These are phyloP conservation scores for Boletus fagicola DNA, from an alignment of 768 basidiomycete species.

Conservation along the genomic window DNA sequence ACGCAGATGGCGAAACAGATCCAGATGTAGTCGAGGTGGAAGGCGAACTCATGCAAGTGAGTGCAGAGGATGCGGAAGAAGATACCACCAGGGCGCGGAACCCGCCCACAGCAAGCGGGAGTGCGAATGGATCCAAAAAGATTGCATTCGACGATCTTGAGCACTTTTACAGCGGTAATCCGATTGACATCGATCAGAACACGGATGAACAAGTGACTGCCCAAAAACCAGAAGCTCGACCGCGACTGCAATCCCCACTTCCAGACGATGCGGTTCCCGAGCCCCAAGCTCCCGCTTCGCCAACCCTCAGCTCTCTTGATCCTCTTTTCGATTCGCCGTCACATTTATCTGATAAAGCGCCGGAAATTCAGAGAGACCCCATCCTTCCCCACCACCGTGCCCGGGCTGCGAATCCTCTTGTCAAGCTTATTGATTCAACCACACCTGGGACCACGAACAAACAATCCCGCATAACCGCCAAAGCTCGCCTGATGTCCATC, in stretches of 20 bases:
- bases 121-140: conserved; percentile 1
- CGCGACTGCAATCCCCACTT: conserved; percentile 1
- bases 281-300: conserved; percentile 11
- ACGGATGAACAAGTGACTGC: conserved; percentile 13
- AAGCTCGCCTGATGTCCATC: conserved; percentile 43
- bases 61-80: conserved; percentile 22
- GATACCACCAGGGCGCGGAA: conserved; percentile 2
- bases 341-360: conserved; percentile 2
- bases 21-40: conserved; percentile 40
- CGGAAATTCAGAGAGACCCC: conserved; percentile 5
- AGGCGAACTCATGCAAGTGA: conserved; percentile 30
- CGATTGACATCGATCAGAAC: conserved; percentile 33
- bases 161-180: conserved; percentile 29
- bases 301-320: conserved; percentile 15
- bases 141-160: conserved; percentile 31
- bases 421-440: conserved; percentile 48
- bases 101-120: conserved; percentile 2
- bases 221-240: conserved; percentile 2
- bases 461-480: conserved; percentile 47
- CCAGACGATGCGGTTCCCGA: background rate
- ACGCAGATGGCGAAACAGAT: conserved; percentile 34
- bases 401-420: conserved; percentile 50
- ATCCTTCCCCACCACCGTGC: conserved; percentile 41
- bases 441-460: conserved; percentile 21
- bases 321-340: conserved; percentile 33